Conservation (phyloP, 805 yeast genomes). For the Cyberlindnera mississippiensis region DNA sequence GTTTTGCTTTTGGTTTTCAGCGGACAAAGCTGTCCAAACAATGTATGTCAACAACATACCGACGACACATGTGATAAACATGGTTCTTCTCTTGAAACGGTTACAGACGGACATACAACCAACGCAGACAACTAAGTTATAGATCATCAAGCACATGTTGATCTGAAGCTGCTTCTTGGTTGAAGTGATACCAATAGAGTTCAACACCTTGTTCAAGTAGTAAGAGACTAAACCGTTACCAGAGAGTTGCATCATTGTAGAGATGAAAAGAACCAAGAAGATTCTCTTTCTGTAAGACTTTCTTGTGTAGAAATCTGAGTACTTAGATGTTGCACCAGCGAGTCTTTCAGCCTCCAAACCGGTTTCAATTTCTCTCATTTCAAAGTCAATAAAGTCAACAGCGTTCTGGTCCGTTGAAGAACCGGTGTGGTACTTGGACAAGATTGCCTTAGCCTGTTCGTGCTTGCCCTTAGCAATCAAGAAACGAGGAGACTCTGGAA, state of each 20-base stretch:
- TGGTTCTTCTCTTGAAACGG: slow-evolving; percentile 33
- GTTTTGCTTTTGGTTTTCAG: slow-evolving; percentile 37
- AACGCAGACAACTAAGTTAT: slow-evolving; percentile 34
- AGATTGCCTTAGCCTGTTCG: slow-evolving; percentile 40
- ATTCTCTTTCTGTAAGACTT: slow-evolving; percentile 39
- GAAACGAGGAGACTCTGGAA: slow-evolving; percentile 51
- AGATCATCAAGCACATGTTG: slow-evolving; percentile 46
- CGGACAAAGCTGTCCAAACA: slow-evolving; percentile 44
- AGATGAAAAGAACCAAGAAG: slow-evolving; percentile 32
- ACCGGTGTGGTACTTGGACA: slow-evolving; percentile 37
- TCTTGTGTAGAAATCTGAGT: slow-evolving; percentile 34
- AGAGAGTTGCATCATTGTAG: slow-evolving; percentile 39
- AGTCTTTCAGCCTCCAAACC: slow-evolving; percentile 39
- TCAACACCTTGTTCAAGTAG: slow-evolving; percentile 46
- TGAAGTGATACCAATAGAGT: slow-evolving; percentile 48
- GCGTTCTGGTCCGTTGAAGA: slow-evolving; percentile 24
- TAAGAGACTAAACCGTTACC: slow-evolving; percentile 51
- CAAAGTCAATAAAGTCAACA: slow-evolving; percentile 32
- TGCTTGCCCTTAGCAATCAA: slow-evolving; percentile 37
- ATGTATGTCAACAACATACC: slow-evolving; percentile 36
- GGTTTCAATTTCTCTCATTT: slow-evolving; percentile 36
- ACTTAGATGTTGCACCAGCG: slow-evolving; percentile 29
- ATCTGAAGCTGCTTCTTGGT: slow-evolving; percentile 40
- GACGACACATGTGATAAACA: slow-evolving; percentile 33
- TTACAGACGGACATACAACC: slow-evolving; percentile 24